Evolutionary conservation across 2,329 filamentous ascomycete species (phyloP).

Genomic region (Catunica adiposa): DNA sequence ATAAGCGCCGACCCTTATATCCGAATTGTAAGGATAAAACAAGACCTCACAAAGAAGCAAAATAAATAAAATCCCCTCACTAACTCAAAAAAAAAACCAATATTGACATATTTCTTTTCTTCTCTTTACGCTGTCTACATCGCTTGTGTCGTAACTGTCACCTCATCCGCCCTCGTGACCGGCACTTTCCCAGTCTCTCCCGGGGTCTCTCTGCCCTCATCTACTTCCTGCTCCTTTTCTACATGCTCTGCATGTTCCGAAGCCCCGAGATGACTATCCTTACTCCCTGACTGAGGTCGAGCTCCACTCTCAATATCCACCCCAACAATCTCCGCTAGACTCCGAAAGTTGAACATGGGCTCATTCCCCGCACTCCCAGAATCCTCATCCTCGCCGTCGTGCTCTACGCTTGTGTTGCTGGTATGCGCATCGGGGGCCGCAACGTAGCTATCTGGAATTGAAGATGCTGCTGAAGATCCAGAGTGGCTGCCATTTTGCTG

Average conservation of each 20-base stretch:
- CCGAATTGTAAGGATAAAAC: too few relatives aligned
- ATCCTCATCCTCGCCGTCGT: constrained; percentile 31
- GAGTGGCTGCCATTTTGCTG: constrained; percentile 53
- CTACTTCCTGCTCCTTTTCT: neutral
- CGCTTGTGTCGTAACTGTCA: neutral
- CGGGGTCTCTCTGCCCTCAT: too few relatives aligned
- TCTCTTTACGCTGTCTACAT: neutral
- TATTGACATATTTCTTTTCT: neutral
- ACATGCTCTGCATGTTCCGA: constrained; percentile 9
- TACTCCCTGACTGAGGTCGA: neutral
- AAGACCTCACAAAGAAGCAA: too few relatives aligned
- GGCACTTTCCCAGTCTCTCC: neutral
- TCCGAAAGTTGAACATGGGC: constrained; percentile 82
- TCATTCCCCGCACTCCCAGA: constrained; percentile 41
- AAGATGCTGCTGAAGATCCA: constrained; percentile 61
- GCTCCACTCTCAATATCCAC: constrained; percentile 28
- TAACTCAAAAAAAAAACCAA: neutral
- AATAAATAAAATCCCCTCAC: neutral
- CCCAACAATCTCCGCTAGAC: constrained; percentile 69
- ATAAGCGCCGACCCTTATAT: too few relatives aligned
- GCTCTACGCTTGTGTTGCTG: constrained; percentile 36
- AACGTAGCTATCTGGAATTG: constrained; percentile 37
- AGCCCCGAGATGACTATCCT: constrained; percentile 4
- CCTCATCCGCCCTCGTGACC: neutral
- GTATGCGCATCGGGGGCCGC: constrained; percentile 30